Evolutionary conservation across 139 green algal species (phyloP).

Genomic region (Haematococcus lacustris): DNA sequence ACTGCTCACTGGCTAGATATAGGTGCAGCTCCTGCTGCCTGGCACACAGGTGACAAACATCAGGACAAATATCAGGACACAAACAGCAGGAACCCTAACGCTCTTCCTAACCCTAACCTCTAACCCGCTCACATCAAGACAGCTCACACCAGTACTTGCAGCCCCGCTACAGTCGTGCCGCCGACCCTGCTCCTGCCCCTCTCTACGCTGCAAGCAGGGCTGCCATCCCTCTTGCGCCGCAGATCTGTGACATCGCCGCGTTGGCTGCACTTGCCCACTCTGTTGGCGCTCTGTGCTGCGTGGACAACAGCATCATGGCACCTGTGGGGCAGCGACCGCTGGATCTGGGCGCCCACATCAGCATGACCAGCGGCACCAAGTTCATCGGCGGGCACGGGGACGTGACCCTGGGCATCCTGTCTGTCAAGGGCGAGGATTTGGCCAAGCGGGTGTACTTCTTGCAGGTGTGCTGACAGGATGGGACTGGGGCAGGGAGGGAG

Average conservation of each 20-base stretch:
- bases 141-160: too few species aligned
- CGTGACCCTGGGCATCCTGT: slow-evolving; percentile 85
- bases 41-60: too few species aligned
- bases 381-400: slow-evolving; percentile 94
- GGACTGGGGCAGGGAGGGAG: neutral
- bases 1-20: too few species aligned
- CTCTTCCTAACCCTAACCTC: too few species aligned
- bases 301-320: slow-evolving; percentile 98
- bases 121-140: too few species aligned
- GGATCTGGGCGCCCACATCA: slow-evolving; percentile 91
- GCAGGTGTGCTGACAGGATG: slow-evolving; percentile 34
- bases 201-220: too few species aligned
- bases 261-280: slow-evolving; percentile 63
- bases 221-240: too few species aligned
- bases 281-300: slow-evolving; percentile 72
- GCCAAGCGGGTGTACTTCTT: slow-evolving; percentile 81
- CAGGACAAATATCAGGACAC: too few species aligned
- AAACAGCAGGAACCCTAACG: too few species aligned
- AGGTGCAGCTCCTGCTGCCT: too few species aligned
- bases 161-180: too few species aligned
- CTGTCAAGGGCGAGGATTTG: slow-evolving; percentile 71
- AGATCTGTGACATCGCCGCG: slow-evolving; percentile 85
- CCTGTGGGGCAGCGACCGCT: slow-evolving; percentile 67
- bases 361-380: slow-evolving; percentile 95
- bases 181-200: too few species aligned